phyloP scores from a whole-genome alignment of 257 asterid genomes.

The Gentiana dahurica region DNA sequence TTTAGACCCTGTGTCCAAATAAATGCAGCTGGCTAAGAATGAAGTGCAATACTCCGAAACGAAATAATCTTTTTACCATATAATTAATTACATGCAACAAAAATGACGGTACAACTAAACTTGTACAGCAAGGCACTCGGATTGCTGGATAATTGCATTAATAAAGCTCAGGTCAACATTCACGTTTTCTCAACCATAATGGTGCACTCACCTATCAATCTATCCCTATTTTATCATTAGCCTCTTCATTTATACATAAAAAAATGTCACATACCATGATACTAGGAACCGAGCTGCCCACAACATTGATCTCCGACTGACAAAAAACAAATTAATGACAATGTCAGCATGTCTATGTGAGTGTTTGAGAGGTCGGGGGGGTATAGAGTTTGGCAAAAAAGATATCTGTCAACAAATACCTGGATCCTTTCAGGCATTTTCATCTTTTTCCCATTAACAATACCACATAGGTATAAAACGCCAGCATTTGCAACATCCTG shows the following conservation, averaged over 20 bases:
- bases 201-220: not conserved
- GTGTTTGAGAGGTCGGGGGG: not conserved
- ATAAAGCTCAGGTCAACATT: not conserved
- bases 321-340: not conserved
- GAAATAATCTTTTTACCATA: not conserved
- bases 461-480: constrained; percentile 53
- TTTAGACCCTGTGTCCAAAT: constrained; percentile 48
- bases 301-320: constrained; percentile 45
- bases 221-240: not conserved
- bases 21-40: not conserved
- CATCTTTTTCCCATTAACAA: constrained; percentile 42
- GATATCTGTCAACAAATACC: constrained; percentile 26
- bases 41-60: not conserved
- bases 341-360: not conserved
- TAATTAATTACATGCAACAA: not conserved
- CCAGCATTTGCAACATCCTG: constrained; percentile 74
- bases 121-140: no score
- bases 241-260: not conserved
- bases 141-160: no score
- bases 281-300: constrained; percentile 24
- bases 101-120: not conserved
- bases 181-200: not conserved
- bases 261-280: not conserved
- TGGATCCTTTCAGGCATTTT: constrained; percentile 58
- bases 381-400: constrained; percentile 7